Evolutionary conservation across 768 basidiomycete species (phyloP), one percentile per base, ranked within the genome.

Genomic region (Trametes punicea): DNA sequence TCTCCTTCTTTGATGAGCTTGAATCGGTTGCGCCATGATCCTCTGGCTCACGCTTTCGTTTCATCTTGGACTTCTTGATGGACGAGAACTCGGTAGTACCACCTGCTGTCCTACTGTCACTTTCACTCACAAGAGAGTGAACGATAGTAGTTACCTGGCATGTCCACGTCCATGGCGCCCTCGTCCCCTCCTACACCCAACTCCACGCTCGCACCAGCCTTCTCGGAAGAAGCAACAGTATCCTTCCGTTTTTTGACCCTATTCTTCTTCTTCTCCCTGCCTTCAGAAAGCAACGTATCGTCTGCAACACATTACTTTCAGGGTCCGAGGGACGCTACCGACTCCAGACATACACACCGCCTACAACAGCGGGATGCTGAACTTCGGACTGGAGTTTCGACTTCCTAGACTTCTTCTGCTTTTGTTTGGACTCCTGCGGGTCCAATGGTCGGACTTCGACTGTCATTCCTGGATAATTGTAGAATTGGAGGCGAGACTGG

Each of bases 21-120:
- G 44, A 38, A 20, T 58, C 62, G 25, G 44, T 57, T 20, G 50
- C 18, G 9, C 61, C 55, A 3, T 6, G 18, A 0, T 59, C 68
- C 64, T 62, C 72, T 16, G 65, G 67, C 27, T 76, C 70, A 7
- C 71, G 71, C 60, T 78, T 77, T 27, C 72, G 73, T 63, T 75
- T 78, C 63, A 70, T 71, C 69, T 74, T 74, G 41, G 70, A 69
- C 67, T 73, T 73, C 55, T 73, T 73, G 52, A 73, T 69, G 2
- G 45, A n/a, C 7, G 30, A 15, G 6, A 38, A 13, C 23, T 60
- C 53, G 1, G 33, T 31, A 18, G 4, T 18, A 34, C 15, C 25
- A 41, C 21, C 25, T 7, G 31, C 23, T 26, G 27, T 51, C n/a
- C 30, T 18, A 39, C 9, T 2, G 36, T 44, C 8, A 50, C 5